These are phyloP conservation scores for Curvularia spicifera DNA, from an alignment of 2,329 filamentous ascomycete genomes.

Conservation along the genomic window DNA sequence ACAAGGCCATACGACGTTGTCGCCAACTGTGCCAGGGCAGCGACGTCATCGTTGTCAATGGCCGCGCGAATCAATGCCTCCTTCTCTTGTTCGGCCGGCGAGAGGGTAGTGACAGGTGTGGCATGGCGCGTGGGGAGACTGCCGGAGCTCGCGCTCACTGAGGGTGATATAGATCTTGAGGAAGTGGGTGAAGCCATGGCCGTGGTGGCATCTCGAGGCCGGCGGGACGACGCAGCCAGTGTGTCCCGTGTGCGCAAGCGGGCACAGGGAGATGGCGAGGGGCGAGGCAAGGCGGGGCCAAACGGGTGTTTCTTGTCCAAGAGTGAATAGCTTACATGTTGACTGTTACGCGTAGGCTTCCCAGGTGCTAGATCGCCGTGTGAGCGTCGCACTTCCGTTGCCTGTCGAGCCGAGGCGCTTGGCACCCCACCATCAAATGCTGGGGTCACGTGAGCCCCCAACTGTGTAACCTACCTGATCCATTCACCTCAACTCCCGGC, in stretches of 20 bases:
- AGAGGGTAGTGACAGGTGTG: slow-evolving; percentile 24
- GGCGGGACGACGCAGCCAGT: slow-evolving; percentile 19
- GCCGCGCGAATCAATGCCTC: slow-evolving; percentile 49
- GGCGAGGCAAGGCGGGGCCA: slow-evolving; percentile 7
- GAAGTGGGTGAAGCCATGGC: slow-evolving; percentile 38
- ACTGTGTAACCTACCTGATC: neutral
- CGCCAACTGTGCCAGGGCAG: slow-evolving; percentile 52
- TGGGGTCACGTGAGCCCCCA: slow-evolving; percentile 5
- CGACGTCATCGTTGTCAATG: slow-evolving; percentile 50
- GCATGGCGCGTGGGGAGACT: slow-evolving; percentile 30
- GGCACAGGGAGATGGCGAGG: slow-evolving; percentile 8
- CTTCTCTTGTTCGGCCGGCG: slow-evolving; percentile 37
- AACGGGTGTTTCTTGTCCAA: neutral
- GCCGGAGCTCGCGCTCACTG: slow-evolving; percentile 42
- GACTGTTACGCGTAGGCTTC: slow-evolving; percentile 13
- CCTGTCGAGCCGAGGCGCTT: slow-evolving; percentile 20
- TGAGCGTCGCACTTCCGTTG: slow-evolving; percentile 23
- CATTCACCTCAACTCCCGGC: neutral
- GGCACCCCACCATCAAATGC: slow-evolving; percentile 14
- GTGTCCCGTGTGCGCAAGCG: slow-evolving; percentile 12
- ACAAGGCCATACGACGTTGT: slow-evolving; percentile 55
- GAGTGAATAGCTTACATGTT: slow-evolving; percentile 12
- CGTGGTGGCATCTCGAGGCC: slow-evolving; percentile 27
- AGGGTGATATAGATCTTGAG: slow-evolving; percentile 34
- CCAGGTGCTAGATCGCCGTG: slow-evolving; percentile 20